Evolutionary conservation across 2,329 filamentous ascomycete genomes (phyloP), one percentile per base, ranked within the genome.

Genomic region (Curvularia spicifera): DNA sequence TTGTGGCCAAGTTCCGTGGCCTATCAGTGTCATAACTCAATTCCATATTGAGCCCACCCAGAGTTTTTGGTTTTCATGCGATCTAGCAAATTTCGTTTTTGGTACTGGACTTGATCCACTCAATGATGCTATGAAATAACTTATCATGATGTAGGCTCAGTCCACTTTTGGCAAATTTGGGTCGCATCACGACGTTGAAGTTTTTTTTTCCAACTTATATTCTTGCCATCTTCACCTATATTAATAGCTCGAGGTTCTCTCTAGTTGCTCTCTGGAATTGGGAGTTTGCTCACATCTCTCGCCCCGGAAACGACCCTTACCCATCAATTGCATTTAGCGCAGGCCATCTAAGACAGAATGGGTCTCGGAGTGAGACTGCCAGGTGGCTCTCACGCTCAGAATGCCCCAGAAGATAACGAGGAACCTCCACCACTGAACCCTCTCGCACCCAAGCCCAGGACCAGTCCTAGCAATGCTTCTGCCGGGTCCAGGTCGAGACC

Each of bases 351-450:
- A 31, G 24, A 7, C 24, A 50, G 33, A 13, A 50, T 50, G 47
- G 35, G 33, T 10, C 47, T 50, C 35, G 24, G 31, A 40, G 35
- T 39, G n/a, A 40, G 24, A 39, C 35, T 50, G 4, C 35, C 33
- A 40, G 46, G 33, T 28, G n/a, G 31, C 46, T 39, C 46, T 31
- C 47, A 40, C n/a, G 35, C 35, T 40, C n/a, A 40, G n/a, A 24
- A 29, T 39, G 10, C 22, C 12, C 12, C 47, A 6, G 22, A 40
- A 35, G 49, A 51, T 4, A 44, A 22, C 10, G 37, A 39, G 18
- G 49, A 51, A 15, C 39, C 49, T 44, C 37, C 28, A n/a, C 49
- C 49, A 26, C 6, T 51, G 20, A 51, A 51, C 4, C 49, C 49
- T 10, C 39, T 51, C 18, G 49, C 39, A 15, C 49, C 39, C 3